Percentiles rank a stretch among this genome's conserved stretches.
Conservation (phyloP, 2,329 filamentous ascomycete genomes). For the Graphilbum sp. region DNA sequence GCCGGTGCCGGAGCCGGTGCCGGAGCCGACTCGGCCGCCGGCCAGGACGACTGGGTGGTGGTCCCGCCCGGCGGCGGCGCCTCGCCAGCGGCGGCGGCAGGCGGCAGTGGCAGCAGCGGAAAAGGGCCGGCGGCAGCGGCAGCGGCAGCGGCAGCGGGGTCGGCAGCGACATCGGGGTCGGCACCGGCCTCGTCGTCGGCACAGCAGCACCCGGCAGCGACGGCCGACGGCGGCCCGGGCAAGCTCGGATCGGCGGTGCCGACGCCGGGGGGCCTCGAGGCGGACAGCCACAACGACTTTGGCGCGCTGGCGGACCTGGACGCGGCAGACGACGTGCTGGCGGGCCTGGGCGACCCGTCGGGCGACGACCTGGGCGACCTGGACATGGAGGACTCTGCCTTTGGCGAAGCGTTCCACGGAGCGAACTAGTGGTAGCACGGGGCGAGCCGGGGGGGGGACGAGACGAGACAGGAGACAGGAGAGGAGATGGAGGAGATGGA, state of each 20-base stretch:
- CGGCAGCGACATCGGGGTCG: neutral
- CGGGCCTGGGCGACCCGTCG: conserved; percentile 38
- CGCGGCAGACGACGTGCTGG: conserved; percentile 52
- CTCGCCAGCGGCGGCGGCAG: conserved; percentile 12
- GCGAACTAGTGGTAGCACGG: conserved; percentile 12
- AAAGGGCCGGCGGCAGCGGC: neutral
- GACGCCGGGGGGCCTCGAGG: conserved; percentile 26
- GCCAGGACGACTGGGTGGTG: conserved; percentile 57
- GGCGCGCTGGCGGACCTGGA: conserved; percentile 49
- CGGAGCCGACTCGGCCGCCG: conserved; percentile 28
- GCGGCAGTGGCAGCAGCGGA: neutral
- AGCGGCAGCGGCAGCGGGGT: neutral
- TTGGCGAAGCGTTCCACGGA: conserved; percentile 68
- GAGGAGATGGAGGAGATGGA: neutral
- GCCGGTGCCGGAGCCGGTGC: conserved; percentile 22
- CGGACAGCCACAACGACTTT: conserved; percentile 40
- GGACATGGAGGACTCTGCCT: conserved; percentile 65
- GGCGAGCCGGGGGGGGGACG: too few relatives aligned
- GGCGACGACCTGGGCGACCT: conserved; percentile 48
- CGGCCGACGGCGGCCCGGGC: conserved; percentile 7
- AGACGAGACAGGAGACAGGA: neutral
- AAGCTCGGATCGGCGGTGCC: conserved; percentile 25
- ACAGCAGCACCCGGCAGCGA: neutral
- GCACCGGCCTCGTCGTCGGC: too few relatives aligned
- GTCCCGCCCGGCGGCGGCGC: conserved; percentile 47